Percentiles rank a stretch among this genome's conserved stretches.
phyloP scores from a whole-genome alignment of 768 basidiomycete genomes.

The Panellus pusillus region DNA sequence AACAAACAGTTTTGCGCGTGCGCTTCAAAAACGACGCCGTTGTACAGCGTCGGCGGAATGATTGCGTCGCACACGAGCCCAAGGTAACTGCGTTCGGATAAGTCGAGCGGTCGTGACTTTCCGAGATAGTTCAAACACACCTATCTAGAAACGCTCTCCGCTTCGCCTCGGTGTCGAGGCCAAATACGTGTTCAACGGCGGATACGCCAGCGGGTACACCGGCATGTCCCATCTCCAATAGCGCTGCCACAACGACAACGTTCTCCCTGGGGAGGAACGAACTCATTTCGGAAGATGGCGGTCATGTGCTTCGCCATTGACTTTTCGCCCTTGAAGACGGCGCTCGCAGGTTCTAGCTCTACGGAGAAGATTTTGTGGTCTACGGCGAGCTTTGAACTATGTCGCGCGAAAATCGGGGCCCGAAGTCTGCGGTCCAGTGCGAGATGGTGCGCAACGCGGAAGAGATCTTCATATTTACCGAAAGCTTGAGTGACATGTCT shows the following conservation, averaged over 20 bases:
- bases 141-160: constrained; percentile 45
- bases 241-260: constrained; percentile 50
- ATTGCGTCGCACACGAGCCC: constrained; percentile 51
- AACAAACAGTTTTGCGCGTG: constrained; percentile 59
- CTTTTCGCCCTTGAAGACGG: constrained; percentile 42
- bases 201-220: constrained; percentile 41
- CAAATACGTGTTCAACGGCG: constrained; percentile 47
- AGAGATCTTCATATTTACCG: constrained; percentile 58
- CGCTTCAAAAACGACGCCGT: constrained; percentile 62
- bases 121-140: constrained; percentile 28
- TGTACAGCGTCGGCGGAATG: constrained; percentile 50
- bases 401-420: constrained; percentile 53
- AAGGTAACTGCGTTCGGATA: constrained; percentile 40
- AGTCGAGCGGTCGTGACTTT: background rate
- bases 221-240: constrained; percentile 53
- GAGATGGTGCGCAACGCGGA: constrained; percentile 60
- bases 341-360: constrained; percentile 51
- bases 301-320: constrained; percentile 55
- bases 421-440: constrained; percentile 57
- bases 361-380: constrained; percentile 43
- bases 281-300: constrained; percentile 47
- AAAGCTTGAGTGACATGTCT: constrained; percentile 48
- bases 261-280: constrained; percentile 41
- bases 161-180: constrained; percentile 48
- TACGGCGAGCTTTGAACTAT: constrained; percentile 47